Evolutionary conservation across 495 filamentous ascomycete genomes (phyloP), one percentile per base, ranked within the genome.

Genomic region (Daldinia vernicosa): DNA sequence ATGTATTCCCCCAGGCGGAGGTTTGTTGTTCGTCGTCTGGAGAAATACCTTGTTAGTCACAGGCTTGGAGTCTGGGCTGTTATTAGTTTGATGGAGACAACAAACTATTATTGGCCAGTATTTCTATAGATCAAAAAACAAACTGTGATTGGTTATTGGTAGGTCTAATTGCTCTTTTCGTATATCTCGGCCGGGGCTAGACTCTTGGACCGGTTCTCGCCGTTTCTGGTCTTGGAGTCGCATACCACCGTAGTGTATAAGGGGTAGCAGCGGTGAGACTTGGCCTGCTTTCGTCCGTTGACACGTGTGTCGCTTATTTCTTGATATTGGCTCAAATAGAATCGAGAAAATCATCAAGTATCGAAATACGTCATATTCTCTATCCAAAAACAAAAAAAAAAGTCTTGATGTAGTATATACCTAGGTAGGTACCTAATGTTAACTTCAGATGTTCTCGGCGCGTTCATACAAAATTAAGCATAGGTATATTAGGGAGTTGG

Each of bases 251-350:
- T 11, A 40, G n/a, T 15, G 14, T n/a, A 19, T 30, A 43, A 9
- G 60, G 54, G 52, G 63, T 63, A 53, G 53, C 37, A 63, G 19
- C 28, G 50, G 53, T 71, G 58, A 35, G 60, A 67, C 69, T 59
- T 56, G 61, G 54, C 62, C 54, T 66, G 68, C 68, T 67, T 71
- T 59, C 17, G 51, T 8, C 37, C 57, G 37, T 53, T 53, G 35
- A 66, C 69, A 66, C 63, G 62, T 71, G 63, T 66, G 57, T 63
- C 39, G 52, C 53, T 63, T 66, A 66, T 67, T 71, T 67, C 17
- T 4, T 55, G 11, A 35, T 12, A 3, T 55, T 55, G n/a, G 30
- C n/a, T 55, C 43, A 64, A 47, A 47, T 24, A 22, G 6, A 22
- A 56, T 19, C 43, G 55, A 69, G 26, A 40, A 47, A 47, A 12